These are phyloP conservation scores for Guyanaporus albipodus DNA, from an alignment of 768 basidiomycete genomes.

Conservation along the genomic window DNA sequence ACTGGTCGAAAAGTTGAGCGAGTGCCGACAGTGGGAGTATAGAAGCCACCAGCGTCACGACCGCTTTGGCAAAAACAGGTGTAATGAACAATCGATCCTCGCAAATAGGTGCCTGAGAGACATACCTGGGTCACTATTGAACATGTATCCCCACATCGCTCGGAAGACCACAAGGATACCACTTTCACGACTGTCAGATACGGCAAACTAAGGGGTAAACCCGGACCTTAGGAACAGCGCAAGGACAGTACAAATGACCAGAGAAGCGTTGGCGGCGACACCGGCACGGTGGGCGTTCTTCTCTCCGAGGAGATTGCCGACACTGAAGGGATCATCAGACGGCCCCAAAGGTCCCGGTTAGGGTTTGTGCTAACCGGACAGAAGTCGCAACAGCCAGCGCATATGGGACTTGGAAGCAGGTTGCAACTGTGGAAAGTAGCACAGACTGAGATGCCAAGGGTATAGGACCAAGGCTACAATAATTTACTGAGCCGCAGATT, in stretches of 20 bases:
- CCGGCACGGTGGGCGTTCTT: conserved; percentile 66
- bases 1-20: conserved; percentile 81
- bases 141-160: conserved; percentile 67
- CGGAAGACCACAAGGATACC: conserved; percentile 56
- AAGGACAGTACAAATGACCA: conserved; percentile 61
- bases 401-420: conserved; percentile 79
- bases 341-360: background rate
- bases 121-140: conserved; percentile 62
- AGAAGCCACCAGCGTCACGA: conserved; percentile 41
- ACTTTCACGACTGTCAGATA: conserved; percentile 28
- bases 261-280: conserved; percentile 59
- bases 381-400: conserved; percentile 79
- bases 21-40: conserved; percentile 75
- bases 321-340: conserved; percentile 31
- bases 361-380: conserved; percentile 60
- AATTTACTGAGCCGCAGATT: conserved; percentile 12
- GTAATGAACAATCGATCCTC: background rate
- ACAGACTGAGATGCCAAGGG: conserved; percentile 87
- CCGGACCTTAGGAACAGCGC: conserved; percentile 58
- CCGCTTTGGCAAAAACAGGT: conserved; percentile 12
- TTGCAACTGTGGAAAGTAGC: conserved; percentile 67
- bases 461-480: conserved; percentile 66
- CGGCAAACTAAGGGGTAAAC: background rate
- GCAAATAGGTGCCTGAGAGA: background rate
- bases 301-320: conserved; percentile 88